These are phyloP conservation scores for Moniliophthora roreri DNA, from an alignment of 1,284 basidiomycete genomes.

Conservation along the genomic window DNA sequence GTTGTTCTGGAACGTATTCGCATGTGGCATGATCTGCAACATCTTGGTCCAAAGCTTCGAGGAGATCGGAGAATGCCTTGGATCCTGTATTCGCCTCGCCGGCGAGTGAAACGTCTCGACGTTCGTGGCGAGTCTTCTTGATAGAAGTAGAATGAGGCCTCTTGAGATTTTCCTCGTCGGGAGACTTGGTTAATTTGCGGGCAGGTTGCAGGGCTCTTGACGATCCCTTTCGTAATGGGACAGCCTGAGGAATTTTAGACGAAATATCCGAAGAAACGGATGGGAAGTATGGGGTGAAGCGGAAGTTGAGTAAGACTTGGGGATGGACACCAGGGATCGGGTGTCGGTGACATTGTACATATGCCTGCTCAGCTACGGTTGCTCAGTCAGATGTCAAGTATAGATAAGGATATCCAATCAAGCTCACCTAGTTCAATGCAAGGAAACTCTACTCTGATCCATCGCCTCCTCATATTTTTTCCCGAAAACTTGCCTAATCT, in stretches of 20 bases:
- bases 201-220: no score
- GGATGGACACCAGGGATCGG: not conserved
- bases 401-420: no score
- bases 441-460: not conserved
- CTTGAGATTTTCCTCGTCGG: no score
- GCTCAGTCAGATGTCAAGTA: not conserved
- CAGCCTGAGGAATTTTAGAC: not conserved
- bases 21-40: no score
- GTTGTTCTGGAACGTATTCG: not conserved
- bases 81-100: no score
- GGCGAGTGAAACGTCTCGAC: no score
- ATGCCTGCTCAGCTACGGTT: not conserved
- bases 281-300: not conserved
- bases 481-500: slow-evolving; percentile 4
- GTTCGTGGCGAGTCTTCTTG: no score
- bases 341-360: not conserved
- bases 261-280: not conserved
- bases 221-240: no score
- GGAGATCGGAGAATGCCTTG: no score
- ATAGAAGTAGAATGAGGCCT: no score
- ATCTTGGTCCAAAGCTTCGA: no score
- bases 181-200: no score
- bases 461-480: not conserved
- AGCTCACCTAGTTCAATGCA: not conserved
- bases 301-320: not conserved